Base-by-base conservation (phyloP, 2,329 filamentous ascomycete genomes). In the Exophiala sp. region DNA sequence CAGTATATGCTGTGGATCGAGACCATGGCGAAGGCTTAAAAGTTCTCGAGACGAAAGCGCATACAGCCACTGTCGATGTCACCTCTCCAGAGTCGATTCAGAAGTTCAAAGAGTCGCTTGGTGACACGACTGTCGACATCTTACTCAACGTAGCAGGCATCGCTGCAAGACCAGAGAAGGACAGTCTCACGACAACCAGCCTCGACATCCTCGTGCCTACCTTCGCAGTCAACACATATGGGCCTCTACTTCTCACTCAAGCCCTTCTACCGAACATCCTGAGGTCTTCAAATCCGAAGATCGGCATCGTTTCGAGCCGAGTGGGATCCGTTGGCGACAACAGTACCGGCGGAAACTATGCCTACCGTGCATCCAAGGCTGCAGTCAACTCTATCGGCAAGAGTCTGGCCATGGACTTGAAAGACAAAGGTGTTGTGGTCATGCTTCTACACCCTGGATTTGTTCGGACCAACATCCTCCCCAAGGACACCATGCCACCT, bases 381-480 rank as follows among this genome's bases (percentile, higher is more conserved):
- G 75, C 72, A 6, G 68, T 76, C 24, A 75, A 77, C 55, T 69
- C 65, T 35, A 63, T 78, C 11, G 74, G 71, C 44, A 74, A 75
- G 63, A 73, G 65, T 52, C 54, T 77, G 61, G 67, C 72, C 2
- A 61, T 75, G 46, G 74, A 77, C 56, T 55, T 77, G 2, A 69
- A 71, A 50, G 69, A 70, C 2, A 68, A 71, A 50, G 68, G 69
- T 7, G 67, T 77, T 3, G 65, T 69, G 4, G 72, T 77, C 2
- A 60, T 69, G 29, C 48, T 77, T 24, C 55, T 78, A 58, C 75
- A 78, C 62, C 75, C 75, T 4, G 75, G 71, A 0, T 71, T 69
- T 35, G 73, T 75, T 16, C 71, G 66, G 56, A 75, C 69, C 2
- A 68, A 65, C 21, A 47, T 77, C 24, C 57, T 65, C 11, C 61